Base-by-base conservation (phyloP, 2,329 filamentous ascomycete genomes). In the Alternaria brassicicola region DNA sequence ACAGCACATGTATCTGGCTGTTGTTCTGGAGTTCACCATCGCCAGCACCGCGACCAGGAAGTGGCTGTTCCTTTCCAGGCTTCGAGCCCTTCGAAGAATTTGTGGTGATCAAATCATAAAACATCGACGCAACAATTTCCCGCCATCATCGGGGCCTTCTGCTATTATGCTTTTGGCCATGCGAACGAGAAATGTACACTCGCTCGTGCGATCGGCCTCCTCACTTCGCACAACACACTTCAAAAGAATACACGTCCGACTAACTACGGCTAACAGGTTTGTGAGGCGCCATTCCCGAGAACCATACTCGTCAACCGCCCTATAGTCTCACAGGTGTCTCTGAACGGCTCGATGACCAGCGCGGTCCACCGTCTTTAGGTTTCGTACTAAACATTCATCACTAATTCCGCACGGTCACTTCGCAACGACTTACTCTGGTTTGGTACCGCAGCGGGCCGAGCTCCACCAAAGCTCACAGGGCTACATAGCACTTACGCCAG, bases 391-490 rank as follows among this genome's bases (percentile, higher is more conserved):
- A 35, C 33, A 47, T 25, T 53, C 49, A 41, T 63, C 55, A 54
- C 57, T 51, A 56, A 45, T 28, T 58, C 47, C 48, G 50, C 42
- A 43, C 35, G 39, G 55, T 41, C 53, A 48, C 43, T 47, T 57
- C 59, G 48, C 47, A 23, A 62, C 61, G 53, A 50, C 56, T 58
- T 67, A 38, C 45, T 45, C 30, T 23, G 36, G 41, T 52, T 58
- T 53, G 42, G 54, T 51, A 62, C 59, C 55, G 51, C 49, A 48
- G 59, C 69, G 68, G 67, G 61, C 62, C 67, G 68, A 57, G 57
- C 61, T 69, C 69, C 70, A 71, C 64, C 55, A 55, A 55, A 53
- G 54, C 50, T 58, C 55, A 57, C 60, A 62, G 46, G 52, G 45
- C 46, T 54, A 50, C 42, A 47, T 57, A 47, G 45, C 48, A 48